Base-by-base conservation (phyloP, 1,139 yeast species). In the Komagataea norvegica region DNA sequence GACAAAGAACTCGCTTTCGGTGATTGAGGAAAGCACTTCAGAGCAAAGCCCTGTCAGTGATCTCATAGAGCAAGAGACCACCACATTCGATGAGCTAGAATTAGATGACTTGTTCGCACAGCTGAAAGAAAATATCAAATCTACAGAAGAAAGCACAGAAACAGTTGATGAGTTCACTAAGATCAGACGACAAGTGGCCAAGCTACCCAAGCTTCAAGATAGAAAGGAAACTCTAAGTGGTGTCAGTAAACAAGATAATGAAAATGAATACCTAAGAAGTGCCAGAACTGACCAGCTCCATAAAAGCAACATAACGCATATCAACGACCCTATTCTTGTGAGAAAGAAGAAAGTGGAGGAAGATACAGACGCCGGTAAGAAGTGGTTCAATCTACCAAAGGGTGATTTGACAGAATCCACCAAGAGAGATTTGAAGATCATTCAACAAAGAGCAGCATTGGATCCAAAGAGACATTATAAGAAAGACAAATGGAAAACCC, bases 391-490 rank as follows among this genome's bases (percentile, higher is more conserved):
- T 43, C 72, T 91, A 75, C 85, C 86, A 31, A 80, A 78, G 47
- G 80, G 85, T 2, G 95, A 86, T 51, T 62, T 88, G 47, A 85
- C 95, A 1, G 77, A 82, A 2, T 42, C 53, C 18, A 58, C 85
- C 23, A 84, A 82, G 54, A 70, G 95, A 43, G 97, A 91, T 59
- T 60, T 93, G 51, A 69, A 78, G 56, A 65, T 91, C 23, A 69
- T 91, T 41, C 81, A 86, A 55, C 86, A 89, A 67, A 78, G 98
- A 62, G 80, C 83, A 45, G 96, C 91, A 15, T 70, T 91, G 47
- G 98, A 91, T 57, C 97, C 97, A 5, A 91, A 91, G 62, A 76
- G 97, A 54, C 96, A 88, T 62, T 91, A 91, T 63, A 87, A 85
- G 62, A 86, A 86, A 60, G 93, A 84, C 42, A 81, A 79, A 46